Percentiles rank a stretch among this genome's conserved stretches.
phyloP scores from a whole-genome alignment of 2,329 filamentous ascomycete species.

The Leptographium galeiforme region DNA sequence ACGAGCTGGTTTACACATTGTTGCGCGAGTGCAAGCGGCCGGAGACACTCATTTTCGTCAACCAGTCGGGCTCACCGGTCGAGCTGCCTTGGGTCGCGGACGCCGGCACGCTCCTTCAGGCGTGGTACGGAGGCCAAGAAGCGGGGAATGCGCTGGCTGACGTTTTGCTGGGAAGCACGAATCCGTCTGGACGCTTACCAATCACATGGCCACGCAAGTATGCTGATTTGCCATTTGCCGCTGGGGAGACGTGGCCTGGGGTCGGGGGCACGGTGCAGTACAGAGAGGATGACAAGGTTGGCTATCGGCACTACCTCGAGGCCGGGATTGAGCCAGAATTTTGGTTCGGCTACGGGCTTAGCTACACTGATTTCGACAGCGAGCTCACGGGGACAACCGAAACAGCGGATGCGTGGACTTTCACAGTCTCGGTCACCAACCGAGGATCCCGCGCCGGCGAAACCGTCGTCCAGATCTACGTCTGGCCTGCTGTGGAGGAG shows the following conservation, averaged over 20 bases:
- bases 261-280: conserved; percentile 55
- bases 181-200: conserved; percentile 55
- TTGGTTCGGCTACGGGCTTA: conserved; percentile 12
- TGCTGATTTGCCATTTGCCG: conserved; percentile 49
- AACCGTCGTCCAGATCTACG: neutral
- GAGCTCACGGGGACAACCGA: neutral
- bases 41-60: conserved; percentile 33
- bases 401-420: neutral
- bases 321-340: conserved; percentile 28
- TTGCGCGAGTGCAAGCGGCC: conserved; percentile 31
- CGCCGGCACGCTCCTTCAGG: conserved; percentile 51
- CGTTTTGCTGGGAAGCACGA: conserved; percentile 59
- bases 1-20: conserved; percentile 19
- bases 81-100: conserved; percentile 53
- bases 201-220: conserved; percentile 48
- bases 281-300: conserved; percentile 59
- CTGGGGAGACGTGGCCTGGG: conserved; percentile 49
- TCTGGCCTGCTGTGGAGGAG: neutral
- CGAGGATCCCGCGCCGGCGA: neutral
- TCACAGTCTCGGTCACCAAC: neutral
- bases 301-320: conserved; percentile 57
- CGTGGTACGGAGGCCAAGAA: conserved; percentile 81
- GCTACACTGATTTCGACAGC: neutral
- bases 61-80: conserved; percentile 65
- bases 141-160: conserved; percentile 70